Evolutionary conservation across 345 rosid species (phyloP).

Genomic region (Arabis hirsuta): DNA sequence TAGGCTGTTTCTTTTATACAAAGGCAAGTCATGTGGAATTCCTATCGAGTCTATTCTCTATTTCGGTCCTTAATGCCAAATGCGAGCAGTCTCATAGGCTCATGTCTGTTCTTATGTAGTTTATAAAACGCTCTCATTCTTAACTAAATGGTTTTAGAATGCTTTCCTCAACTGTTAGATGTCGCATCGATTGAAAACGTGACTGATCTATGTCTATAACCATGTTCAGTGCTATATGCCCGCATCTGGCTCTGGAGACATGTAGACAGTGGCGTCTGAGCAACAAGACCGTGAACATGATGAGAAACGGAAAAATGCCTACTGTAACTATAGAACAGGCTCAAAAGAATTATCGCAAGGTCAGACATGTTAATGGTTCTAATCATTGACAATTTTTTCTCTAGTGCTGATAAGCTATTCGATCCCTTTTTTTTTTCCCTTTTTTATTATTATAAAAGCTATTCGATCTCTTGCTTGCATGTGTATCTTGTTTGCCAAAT

Average conservation of each 20-base stretch:
- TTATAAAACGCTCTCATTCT: conserved; percentile 10
- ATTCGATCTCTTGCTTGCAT: conserved; percentile 23
- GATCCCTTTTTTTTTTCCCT: neutral
- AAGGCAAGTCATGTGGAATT: conserved; percentile 29
- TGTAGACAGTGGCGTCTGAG: conserved; percentile 99
- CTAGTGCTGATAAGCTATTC: conserved; percentile 12
- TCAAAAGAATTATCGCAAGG: conserved; percentile 94
- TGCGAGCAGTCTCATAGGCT: conserved; percentile 10
- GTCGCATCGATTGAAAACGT: neutral
- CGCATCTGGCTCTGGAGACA: conserved; percentile 95
- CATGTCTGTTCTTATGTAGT: conserved; percentile 15
- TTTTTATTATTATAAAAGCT: neutral
- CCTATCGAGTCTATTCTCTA: conserved; percentile 11
- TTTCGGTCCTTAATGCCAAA: conserved; percentile 4
- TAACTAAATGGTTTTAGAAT: conserved; percentile 7
- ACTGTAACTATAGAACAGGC: conserved; percentile 99
- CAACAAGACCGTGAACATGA: conserved; percentile 90
- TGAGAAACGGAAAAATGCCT: conserved; percentile 98
- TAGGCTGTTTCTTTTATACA: conserved; percentile 10
- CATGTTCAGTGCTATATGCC: conserved; percentile 81
- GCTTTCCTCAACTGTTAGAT: conserved; percentile 20
- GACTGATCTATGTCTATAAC: conserved; percentile 28
- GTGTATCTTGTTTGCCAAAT: neutral
- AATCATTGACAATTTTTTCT: neutral
- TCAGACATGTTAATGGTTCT: conserved; percentile 44